Conservation (phyloP, 371 early-diverging fungal species). For the Dinochytrium kinnereticum region DNA sequence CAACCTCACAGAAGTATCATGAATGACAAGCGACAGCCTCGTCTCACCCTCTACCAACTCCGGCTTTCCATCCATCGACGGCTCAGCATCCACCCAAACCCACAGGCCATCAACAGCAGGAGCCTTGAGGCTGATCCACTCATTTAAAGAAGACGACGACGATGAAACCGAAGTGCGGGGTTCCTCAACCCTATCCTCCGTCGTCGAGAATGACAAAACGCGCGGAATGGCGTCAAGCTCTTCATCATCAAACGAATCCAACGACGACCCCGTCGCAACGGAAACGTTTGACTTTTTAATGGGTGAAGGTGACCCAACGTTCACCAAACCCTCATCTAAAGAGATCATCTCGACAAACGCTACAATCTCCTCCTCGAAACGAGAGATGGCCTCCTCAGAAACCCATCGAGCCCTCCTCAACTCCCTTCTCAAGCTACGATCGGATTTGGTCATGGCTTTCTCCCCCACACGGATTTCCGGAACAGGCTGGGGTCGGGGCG, state of each 20-base stretch:
- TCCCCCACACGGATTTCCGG: constrained; percentile 16
- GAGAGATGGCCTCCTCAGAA: constrained; percentile 4
- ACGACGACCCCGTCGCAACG: background rate
- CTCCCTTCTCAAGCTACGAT: constrained; percentile 21
- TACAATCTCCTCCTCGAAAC: constrained; percentile 28
- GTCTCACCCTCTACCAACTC: constrained; percentile 1
- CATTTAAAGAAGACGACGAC: background rate
- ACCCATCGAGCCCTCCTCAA: constrained; percentile 19
- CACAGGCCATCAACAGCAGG: background rate
- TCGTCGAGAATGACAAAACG: background rate
- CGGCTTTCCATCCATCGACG: background rate
- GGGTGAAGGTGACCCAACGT: background rate
- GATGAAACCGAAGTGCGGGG: background rate
- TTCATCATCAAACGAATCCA: background rate
- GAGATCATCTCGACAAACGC: background rate
- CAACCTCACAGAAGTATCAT: constrained; percentile 26
- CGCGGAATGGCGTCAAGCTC: background rate
- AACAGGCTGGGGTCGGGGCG: no score
- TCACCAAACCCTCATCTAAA: background rate
- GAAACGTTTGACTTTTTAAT: background rate
- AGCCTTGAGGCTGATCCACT: background rate
- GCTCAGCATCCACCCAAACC: constrained; percentile 8
- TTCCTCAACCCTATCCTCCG: background rate
- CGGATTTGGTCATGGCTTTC: constrained; percentile 18
- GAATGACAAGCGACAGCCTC: constrained; percentile 23